Base-by-base conservation (phyloP, 2,329 filamentous ascomycete genomes). In the Lasiodiplodia citricola region DNA sequence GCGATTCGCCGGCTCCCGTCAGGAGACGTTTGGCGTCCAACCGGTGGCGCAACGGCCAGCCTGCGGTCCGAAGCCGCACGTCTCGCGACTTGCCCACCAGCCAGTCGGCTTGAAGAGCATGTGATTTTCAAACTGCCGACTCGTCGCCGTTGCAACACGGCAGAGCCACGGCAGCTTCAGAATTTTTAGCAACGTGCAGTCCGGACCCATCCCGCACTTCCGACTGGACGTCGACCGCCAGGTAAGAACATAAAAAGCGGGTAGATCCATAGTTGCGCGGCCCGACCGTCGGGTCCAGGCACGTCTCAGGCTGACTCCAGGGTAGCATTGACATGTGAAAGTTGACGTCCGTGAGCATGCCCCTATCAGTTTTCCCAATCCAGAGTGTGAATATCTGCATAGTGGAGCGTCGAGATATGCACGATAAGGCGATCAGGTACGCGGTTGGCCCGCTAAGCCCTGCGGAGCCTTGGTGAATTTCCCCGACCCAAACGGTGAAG, bases 61-160 rank as follows among this genome's bases (percentile, higher is more conserved):
- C 28, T 63, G 58, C 58, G 58, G 58, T 51, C 58, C 58, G 58
- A 37, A 28, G 58, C 37, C 58, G 58, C 58, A 63, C 58, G 58
- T 63, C 58, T 50, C 58, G 28, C 58, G 28, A 63, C 23, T 51
- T 63, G 58, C 58, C 58, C 58, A 35, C 58, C 25, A 51, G 38
- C 44, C 58, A 63, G 18, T 51, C 23, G 57, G n/a, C 57, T 18
- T 21, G 44, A 51, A 18, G 5, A 16, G 23, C 58, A 63, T 63
- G 58, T 63, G 58, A 63, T 63, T 37, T 18, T 51, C 11, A 2
- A 25, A 35, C 18, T 51, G 58, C 58, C 41, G 38, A 47, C 8
- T 4, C 37, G 10, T 11, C n/a, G 2, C 25, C 14, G 21, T 38
- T 25, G 57, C n/a, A 3, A 21, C 21, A 6, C 35, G n/a, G 7